phyloP scores from a whole-genome alignment of 148 eudicot species.

The Cornus suecica region DNA sequence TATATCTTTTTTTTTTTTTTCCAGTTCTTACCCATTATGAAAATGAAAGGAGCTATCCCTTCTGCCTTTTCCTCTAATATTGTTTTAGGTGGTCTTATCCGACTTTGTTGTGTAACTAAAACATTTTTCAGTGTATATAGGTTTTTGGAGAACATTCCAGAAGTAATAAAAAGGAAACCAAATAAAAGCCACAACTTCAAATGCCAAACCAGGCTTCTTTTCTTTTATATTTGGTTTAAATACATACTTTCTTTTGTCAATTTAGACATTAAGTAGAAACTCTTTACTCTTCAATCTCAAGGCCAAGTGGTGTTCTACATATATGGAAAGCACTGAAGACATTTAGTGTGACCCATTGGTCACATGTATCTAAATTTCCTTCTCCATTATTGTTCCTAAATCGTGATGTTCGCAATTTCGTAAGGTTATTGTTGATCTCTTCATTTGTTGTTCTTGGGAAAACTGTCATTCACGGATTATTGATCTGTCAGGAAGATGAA shows the following conservation, averaged over 20 bases:
- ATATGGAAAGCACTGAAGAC: background rate
- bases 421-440: background rate
- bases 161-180: background rate
- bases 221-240: too few relatives aligned
- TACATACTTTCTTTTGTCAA: background rate
- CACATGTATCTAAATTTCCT: background rate
- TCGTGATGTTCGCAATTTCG: background rate
- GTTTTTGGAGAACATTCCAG: too few relatives aligned
- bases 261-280: too few relatives aligned
- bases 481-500: background rate
- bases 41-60: background rate
- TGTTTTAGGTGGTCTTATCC: background rate
- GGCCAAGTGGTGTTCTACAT: too few relatives aligned
- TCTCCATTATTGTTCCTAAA: background rate
- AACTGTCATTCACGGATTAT: background rate
- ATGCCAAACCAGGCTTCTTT: too few relatives aligned
- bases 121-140: too few relatives aligned
- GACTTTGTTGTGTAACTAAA: too few relatives aligned
- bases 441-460: background rate
- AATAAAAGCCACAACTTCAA: background rate
- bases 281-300: too few relatives aligned
- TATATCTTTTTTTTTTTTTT: too few relatives aligned
- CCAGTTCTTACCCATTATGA: background rate
- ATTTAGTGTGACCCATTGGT: background rate
- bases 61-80: too few relatives aligned